These are phyloP conservation scores for Amauroascus niger DNA, from an alignment of 2,329 filamentous ascomycete species.

Conservation along the genomic window DNA sequence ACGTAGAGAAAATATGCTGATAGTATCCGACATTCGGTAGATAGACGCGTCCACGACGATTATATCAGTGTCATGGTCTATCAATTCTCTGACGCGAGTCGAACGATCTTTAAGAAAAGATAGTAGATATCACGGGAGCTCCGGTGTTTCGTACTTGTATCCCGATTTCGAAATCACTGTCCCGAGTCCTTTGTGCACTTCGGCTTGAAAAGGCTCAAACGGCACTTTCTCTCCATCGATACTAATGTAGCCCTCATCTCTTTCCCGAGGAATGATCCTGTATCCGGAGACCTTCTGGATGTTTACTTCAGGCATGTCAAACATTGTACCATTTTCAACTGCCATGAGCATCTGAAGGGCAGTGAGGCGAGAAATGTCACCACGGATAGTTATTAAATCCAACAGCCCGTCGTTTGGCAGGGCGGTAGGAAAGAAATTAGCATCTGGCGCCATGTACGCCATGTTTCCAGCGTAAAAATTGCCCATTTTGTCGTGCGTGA, in stretches of 20 bases:
- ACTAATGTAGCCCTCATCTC: slow-evolving; percentile 72
- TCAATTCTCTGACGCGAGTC: background rate
- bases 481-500: slow-evolving; percentile 66
- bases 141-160: slow-evolving; percentile 56
- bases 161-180: slow-evolving; percentile 71
- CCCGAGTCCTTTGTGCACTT: slow-evolving; percentile 73
- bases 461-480: slow-evolving; percentile 96
- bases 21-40: background rate
- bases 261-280: slow-evolving; percentile 65
- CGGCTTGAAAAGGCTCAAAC: slow-evolving; percentile 83
- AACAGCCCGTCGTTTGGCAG: slow-evolving; percentile 75
- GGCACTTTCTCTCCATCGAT: slow-evolving; percentile 85
- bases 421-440: slow-evolving; percentile 70
- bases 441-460: slow-evolving; percentile 78
- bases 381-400: slow-evolving; percentile 73
- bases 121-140: slow-evolving; percentile 13
- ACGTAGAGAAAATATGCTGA: background rate
- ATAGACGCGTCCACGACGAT: background rate
- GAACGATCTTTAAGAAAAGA: background rate
- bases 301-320: slow-evolving; percentile 65
- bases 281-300: slow-evolving; percentile 85
- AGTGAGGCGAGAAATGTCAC: slow-evolving; percentile 57
- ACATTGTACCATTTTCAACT: slow-evolving; percentile 64
- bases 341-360: slow-evolving; percentile 61
- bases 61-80: background rate